A percentile compares a stretch with the other conserved stretches of the same genome.
These are phyloP conservation scores for barrel medic (Medicago truncatula) DNA, from an alignment of 306 rosid species.

Conservation along the genomic window DNA sequence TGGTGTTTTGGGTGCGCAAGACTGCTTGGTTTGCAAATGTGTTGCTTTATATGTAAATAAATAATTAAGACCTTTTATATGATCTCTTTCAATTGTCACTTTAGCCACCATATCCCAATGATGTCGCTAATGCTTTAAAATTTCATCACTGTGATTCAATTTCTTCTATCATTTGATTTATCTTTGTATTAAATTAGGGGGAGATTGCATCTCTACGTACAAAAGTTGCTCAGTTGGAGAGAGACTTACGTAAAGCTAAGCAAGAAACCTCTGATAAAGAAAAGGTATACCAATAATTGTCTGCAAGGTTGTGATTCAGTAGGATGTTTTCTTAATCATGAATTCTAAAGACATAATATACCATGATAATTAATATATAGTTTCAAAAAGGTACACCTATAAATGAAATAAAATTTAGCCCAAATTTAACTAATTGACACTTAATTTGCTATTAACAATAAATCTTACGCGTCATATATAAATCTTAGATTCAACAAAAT, in stretches of 20 bases:
- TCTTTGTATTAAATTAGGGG: slow-evolving; percentile 61
- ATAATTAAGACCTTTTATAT: slow-evolving; percentile 25
- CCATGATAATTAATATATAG: neutral
- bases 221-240: slow-evolving; percentile 76
- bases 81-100: slow-evolving; percentile 14
- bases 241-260: slow-evolving; percentile 77
- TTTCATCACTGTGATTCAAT: slow-evolving; percentile 28
- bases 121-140: slow-evolving; percentile 1
- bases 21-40: neutral
- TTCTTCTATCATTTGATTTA: neutral
- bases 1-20: too few species aligned
- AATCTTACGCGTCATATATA: too few species aligned
- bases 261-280: slow-evolving; percentile 72
- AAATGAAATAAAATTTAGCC: slow-evolving; percentile 8
- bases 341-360: slow-evolving; percentile 21
- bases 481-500: too few species aligned
- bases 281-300: slow-evolving; percentile 58
- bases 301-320: slow-evolving; percentile 1
- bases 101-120: neutral
- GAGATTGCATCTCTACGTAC: slow-evolving; percentile 71
- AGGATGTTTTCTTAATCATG: slow-evolving; percentile 23
- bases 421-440: slow-evolving; percentile 12
- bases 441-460: too few species aligned
- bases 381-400: neutral
- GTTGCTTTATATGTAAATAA: slow-evolving; percentile 30